Evolutionary conservation across 2,329 filamentous ascomycete species (phyloP), one percentile per base, ranked within the genome.

Genomic region (Fusarium equiseti): DNA sequence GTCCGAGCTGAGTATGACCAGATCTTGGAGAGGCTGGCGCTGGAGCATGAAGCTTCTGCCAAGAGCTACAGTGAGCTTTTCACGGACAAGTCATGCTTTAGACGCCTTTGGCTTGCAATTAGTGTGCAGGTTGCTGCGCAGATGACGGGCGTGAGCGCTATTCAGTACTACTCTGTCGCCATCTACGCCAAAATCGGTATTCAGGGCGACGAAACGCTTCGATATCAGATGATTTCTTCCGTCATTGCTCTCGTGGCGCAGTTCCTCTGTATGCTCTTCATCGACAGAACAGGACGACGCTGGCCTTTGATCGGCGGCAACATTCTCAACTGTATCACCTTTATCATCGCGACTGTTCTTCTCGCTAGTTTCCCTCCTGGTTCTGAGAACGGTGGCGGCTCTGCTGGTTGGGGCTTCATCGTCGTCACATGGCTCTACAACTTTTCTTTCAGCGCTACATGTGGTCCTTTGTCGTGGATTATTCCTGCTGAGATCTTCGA

Each of bases 151-250:
- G 90, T 91, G 1, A 88, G 85, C 3, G 90, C 90, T 2, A 93
- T 94, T 70, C 91, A 94, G 77, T 94, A 94, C 79, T 94, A 91
- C 79, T 90, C 89, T 0, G 87, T 91, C 20, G 79, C 76, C 5
- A 92, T 93, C 71, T 93, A 91, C 79, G 81, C 79, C 2, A 87
- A 92, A 76, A 92, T 93, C 71, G 91, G 91, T 29, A 93, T 94
- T 71, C 77, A 80, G 0, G 85, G 86, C 24, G 83, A 88, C 54
- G 85, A 91, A 29, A 89, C 92, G 0, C 85, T 94, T 43, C 88
- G 90, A 70, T 94, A 94, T 78, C 92, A 94, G 77, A 91, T 90
- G 58, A 93, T 94, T 75, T 92, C 90, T 66, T 90, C 87, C 3
- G 84, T 93, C 64, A 88, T 94, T 53, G 91, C 91, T 4, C 81